Percentiles rank a stretch among this genome's conserved stretches.
Conservation (phyloP, 2,329 filamentous ascomycete species). For the Claviceps pazoutovae region DNA sequence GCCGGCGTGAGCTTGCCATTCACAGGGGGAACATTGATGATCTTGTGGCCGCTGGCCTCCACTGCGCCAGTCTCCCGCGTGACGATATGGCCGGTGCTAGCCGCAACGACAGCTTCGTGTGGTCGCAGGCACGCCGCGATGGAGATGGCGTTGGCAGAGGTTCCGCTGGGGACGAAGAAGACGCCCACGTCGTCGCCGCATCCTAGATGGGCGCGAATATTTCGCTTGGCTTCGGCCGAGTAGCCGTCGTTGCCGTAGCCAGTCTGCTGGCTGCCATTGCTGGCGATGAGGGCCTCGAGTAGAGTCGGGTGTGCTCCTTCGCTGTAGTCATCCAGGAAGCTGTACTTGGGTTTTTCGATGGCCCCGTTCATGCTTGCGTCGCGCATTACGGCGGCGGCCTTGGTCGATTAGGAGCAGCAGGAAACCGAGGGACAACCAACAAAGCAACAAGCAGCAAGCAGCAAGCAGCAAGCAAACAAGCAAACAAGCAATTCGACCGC, state of each 20-base stretch:
- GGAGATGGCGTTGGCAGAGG: slow-evolving; percentile 36
- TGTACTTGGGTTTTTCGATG: slow-evolving; percentile 19
- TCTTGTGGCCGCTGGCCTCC: slow-evolving; percentile 36
- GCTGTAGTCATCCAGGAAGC: slow-evolving; percentile 37
- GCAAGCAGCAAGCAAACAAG: too few relatives aligned
- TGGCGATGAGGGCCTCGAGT: slow-evolving; percentile 29
- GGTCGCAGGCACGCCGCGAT: slow-evolving; percentile 36
- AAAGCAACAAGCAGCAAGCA: too few relatives aligned
- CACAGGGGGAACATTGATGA: slow-evolving; percentile 30
- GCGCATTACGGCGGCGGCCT: slow-evolving; percentile 5
- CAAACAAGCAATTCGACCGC: too few relatives aligned
- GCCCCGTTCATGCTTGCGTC: slow-evolving; percentile 1
- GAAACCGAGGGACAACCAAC: not conserved
- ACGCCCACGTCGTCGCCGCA: slow-evolving; percentile 28
- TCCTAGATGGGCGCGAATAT: slow-evolving; percentile 25
- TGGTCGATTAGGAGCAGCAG: not conserved
- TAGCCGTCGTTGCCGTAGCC: slow-evolving; percentile 34
- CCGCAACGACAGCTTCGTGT: slow-evolving; percentile 36
- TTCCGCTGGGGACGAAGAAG: slow-evolving; percentile 38
- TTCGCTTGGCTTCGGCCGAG: slow-evolving; percentile 24
- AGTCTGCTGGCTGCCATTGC: slow-evolving; percentile 30
- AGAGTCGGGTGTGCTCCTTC: slow-evolving; percentile 37
- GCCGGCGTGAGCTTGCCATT: slow-evolving; percentile 33
- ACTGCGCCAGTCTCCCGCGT: slow-evolving; percentile 36
- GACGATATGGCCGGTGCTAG: slow-evolving; percentile 34